Percentiles rank a stretch among this genome's conserved stretches.
These are phyloP conservation scores for Morella rubra DNA, from an alignment of 306 rosid species.

Conservation along the genomic window DNA sequence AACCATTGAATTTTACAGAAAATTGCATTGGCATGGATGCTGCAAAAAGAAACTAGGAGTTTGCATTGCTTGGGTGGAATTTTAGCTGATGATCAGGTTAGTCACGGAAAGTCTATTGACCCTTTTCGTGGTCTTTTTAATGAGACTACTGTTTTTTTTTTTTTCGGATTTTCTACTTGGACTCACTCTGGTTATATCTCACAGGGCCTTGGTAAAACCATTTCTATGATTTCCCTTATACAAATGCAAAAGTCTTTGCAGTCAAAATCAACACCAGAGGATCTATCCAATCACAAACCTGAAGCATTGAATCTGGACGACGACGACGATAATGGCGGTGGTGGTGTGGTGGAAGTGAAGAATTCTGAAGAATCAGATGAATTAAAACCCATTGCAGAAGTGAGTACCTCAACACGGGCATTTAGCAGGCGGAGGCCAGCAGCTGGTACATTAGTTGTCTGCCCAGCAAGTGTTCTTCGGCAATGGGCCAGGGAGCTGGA, in stretches of 20 bases:
- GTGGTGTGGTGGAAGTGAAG: conserved; percentile 42
- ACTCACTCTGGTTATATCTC: conserved; percentile 29
- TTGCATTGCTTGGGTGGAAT: conserved; percentile 97
- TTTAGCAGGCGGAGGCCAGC: conserved; percentile 81
- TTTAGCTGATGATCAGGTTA: conserved; percentile 98
- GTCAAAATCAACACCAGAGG: conserved; percentile 60
- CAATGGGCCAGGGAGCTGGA: conserved; percentile 97
- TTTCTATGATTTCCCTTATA: conserved; percentile 91
- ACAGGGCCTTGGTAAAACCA: conserved; percentile 99
- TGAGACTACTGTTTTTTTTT: conserved; percentile 3
- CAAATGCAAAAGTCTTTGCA: conserved; percentile 71
- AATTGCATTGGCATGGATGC: conserved; percentile 97
- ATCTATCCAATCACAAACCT: conserved; percentile 48
- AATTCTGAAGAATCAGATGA: conserved; percentile 47
- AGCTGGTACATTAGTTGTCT: conserved; percentile 94
- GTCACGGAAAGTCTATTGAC: conserved; percentile 15
- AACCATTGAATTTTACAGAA: conserved; percentile 54
- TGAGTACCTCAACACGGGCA: conserved; percentile 50
- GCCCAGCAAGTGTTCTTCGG: conserved; percentile 96
- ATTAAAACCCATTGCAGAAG: conserved; percentile 49
- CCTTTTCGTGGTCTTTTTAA: conserved; percentile 12
- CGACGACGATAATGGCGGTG: conserved; percentile 55
- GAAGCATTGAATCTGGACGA: conserved; percentile 93
- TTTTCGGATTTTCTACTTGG: conserved; percentile 11
- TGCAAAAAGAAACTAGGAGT: conserved; percentile 91